Evolutionary conservation across 2,329 filamentous ascomycete genomes (phyloP).

Genomic region (Colletotrichum chrysophilum): DNA sequence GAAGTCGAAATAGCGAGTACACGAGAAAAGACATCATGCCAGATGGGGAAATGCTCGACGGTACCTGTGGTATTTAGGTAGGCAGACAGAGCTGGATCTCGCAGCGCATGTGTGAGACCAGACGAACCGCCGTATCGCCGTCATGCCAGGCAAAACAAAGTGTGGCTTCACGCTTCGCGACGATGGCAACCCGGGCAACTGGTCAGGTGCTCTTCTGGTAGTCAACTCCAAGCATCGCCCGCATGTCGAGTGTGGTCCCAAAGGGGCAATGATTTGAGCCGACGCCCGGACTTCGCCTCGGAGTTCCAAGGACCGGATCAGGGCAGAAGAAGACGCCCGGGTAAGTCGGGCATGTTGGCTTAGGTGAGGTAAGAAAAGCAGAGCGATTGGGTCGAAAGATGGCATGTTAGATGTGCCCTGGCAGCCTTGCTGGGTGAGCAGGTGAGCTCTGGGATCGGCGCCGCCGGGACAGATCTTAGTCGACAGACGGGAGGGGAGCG

Average conservation of each 20-base stretch:
- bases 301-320: background rate
- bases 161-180: background rate
- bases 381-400: background rate
- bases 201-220: background rate
- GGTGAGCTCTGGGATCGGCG: background rate
- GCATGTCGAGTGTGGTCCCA: background rate
- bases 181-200: background rate
- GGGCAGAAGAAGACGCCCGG: background rate
- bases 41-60: background rate
- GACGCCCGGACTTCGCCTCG: conserved; percentile 4
- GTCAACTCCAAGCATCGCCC: background rate
- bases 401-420: background rate
- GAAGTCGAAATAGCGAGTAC: background rate
- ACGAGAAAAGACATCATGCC: background rate
- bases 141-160: background rate
- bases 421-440: background rate
- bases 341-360: background rate
- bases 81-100: background rate
- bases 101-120: background rate
- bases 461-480: background rate
- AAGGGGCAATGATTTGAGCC: background rate
- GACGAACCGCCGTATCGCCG: background rate
- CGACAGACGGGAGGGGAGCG: background rate
- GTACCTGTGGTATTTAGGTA: background rate
- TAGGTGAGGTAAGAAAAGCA: background rate